phyloP scores from a whole-genome alignment of 1,284 basidiomycete genomes.

The Trametes polyzona region DNA sequence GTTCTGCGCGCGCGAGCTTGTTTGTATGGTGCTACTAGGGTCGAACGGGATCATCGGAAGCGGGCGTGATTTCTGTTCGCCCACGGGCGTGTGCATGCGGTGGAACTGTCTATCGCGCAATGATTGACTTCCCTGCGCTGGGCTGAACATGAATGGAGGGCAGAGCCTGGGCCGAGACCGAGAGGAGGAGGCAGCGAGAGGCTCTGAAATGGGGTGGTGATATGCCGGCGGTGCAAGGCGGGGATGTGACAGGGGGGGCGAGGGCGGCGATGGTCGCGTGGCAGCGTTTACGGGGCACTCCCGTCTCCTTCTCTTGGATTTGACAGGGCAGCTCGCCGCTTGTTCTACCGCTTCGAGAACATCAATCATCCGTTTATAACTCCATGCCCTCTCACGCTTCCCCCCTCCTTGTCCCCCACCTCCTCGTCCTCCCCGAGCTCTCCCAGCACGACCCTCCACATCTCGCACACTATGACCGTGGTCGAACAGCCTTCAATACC shows the following conservation, averaged over 20 bases:
- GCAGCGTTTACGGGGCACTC: not conserved
- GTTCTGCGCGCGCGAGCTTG: not conserved
- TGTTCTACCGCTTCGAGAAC: slow-evolving; percentile 27
- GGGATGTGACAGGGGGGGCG: not conserved
- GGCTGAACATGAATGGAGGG: too few species aligned
- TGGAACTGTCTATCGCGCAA: too few species aligned
- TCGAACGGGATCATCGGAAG: not conserved
- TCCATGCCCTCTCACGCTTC: slow-evolving; percentile 4
- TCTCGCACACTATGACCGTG: not conserved
- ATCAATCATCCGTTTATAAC: slow-evolving; percentile 23
- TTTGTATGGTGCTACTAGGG: not conserved
- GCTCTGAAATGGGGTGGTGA: too few species aligned
- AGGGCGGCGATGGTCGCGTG: not conserved
- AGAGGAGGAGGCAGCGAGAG: too few species aligned
- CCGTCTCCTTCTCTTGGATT: not conserved
- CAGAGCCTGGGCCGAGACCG: not conserved
- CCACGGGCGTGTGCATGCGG: not conserved
- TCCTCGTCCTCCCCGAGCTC: not conserved
- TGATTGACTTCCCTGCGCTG: too few species aligned
- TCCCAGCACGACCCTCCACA: not conserved
- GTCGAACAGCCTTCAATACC: not conserved
- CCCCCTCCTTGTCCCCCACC: not conserved
- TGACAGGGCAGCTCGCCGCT: slow-evolving; percentile 1
- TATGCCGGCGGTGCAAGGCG: not conserved
- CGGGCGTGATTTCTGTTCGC: not conserved